Evolutionary conservation across 805 yeast species (phyloP).

Genomic region (Wickerhamiella allomyrinae): DNA sequence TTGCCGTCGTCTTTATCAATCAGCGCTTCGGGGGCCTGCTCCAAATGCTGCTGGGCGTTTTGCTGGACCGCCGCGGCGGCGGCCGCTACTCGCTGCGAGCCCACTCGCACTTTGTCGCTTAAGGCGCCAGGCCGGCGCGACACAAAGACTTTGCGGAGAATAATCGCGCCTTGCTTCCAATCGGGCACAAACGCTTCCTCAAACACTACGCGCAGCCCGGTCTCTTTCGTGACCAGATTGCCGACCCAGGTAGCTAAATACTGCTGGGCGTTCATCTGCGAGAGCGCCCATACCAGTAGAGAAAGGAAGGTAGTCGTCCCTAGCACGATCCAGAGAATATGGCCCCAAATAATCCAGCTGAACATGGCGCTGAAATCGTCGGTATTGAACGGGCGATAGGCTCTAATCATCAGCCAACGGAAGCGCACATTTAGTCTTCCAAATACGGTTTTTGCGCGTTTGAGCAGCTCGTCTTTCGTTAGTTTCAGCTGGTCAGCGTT

Average conservation of each 20-base stretch:
- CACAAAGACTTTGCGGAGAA: conserved; percentile 72
- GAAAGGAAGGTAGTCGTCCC: conserved; percentile 93
- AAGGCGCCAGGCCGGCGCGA: conserved; percentile 60
- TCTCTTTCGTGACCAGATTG: conserved; percentile 65
- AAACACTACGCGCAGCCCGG: conserved; percentile 70
- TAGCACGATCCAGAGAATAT: conserved; percentile 57
- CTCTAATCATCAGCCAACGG: conserved; percentile 63
- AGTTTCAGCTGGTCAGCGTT: background rate
- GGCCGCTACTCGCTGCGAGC: conserved; percentile 58
- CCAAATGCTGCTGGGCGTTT: conserved; percentile 4
- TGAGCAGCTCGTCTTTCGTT: conserved; percentile 31
- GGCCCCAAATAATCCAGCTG: conserved; percentile 86
- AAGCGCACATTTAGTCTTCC: conserved; percentile 34
- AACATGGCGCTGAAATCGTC: conserved; percentile 85
- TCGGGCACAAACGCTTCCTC: conserved; percentile 91
- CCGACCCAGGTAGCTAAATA: conserved; percentile 72
- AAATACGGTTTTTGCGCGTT: conserved; percentile 29
- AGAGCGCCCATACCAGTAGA: conserved; percentile 55
- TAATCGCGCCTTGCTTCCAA: conserved; percentile 78
- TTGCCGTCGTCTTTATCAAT: conserved; percentile 53
- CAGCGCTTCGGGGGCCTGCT: conserved; percentile 2
- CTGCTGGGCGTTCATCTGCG: conserved; percentile 82
- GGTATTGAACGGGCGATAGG: conserved; percentile 74
- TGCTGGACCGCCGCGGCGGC: conserved; percentile 34
- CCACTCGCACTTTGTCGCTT: conserved; percentile 41